A percentile compares a stretch with the other conserved stretches of the same genome.
These are phyloP conservation scores for Ceratocystis lukuohia DNA, from an alignment of 2,329 filamentous ascomycete genomes.

Conservation along the genomic window DNA sequence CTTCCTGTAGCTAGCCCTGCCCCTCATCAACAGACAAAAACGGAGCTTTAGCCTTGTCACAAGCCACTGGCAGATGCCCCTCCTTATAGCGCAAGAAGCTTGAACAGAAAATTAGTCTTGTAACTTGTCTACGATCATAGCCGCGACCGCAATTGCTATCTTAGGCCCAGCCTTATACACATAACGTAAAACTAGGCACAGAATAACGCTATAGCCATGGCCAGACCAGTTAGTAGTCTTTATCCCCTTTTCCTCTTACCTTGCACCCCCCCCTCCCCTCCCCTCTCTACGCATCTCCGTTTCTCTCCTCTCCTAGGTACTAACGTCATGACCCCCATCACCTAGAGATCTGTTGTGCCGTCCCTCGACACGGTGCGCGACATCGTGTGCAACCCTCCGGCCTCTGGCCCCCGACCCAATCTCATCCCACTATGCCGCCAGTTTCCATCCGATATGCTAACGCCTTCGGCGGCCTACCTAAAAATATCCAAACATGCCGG, in stretches of 20 bases:
- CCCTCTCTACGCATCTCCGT: too few species aligned
- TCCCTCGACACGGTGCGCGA: constrained; percentile 35
- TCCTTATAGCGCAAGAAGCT: too few species aligned
- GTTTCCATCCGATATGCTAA: constrained; percentile 83
- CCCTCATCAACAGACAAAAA: neutral
- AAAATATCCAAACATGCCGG: constrained; percentile 64
- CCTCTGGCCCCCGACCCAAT: constrained; percentile 39
- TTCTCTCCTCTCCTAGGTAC: neutral
- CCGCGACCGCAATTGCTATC: neutral
- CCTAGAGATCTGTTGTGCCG: constrained; percentile 32
- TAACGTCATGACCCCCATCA: neutral
- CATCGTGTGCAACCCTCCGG: constrained; percentile 29
- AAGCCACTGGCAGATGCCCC: too few species aligned
- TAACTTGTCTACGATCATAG: neutral
- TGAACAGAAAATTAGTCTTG: neutral
- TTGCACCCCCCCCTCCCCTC: neutral
- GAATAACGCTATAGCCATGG: constrained; percentile 21
- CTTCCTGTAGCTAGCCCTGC: neutral
- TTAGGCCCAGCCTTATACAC: neutral
- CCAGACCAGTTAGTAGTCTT: constrained; percentile 24
- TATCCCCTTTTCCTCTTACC: neutral
- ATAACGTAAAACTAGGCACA: neutral
- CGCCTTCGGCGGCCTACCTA: constrained; percentile 86
- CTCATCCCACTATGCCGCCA: constrained; percentile 72
- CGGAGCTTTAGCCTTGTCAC: too few species aligned